Base-by-base conservation (phyloP, 148 eudicot genomes). In the Rhododendron vialii region DNA sequence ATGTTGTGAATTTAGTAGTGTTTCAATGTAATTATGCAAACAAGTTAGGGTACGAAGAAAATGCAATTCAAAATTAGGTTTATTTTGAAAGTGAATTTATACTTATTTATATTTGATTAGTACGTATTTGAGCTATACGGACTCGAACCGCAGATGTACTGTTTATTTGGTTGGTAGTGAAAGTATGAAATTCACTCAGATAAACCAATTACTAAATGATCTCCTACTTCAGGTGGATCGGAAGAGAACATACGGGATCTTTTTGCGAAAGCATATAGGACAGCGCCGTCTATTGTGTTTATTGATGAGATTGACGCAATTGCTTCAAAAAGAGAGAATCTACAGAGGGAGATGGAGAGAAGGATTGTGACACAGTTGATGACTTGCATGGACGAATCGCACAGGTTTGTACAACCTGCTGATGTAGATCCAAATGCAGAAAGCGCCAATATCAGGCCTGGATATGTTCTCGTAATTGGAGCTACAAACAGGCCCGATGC, bases 291-390 rank as follows among this genome's bases (percentile, higher is more conserved):
- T 26, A 96, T 96, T 82, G 93, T 96, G n/a, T 96, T 96, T 83
- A 96, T 96, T 87, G 99, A 96, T 87, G 99, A 96, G 87, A 96
- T 96, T 88, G 99, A 96, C 84, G 96, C 97, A n/a, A 92, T 96
- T 90, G 99, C 97, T 90, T 92, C 98, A 13, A 96, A 95, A 90
- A 93, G 99, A 84, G 99, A 95, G 85, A 94, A 93, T 85, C 88
- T 90, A 61, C 95, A 96, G 85, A 94, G 96, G 88, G 98, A 90
- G 88, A 96, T 95, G 99, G 98, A 96, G 87, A 89, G 89, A 47
- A 92, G 98, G 47, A 96, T 96, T 82, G 99, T 96, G 83, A 95
- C 98, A 84, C 99, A 96, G 85, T 88, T 96, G 82, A 91, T 95
- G 95, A 93, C 96, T 24, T 94, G 97, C 90, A 96, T 96, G 99